Percentiles rank a stretch among this genome's conserved stretches.
These are phyloP conservation scores for Sugiyamaella xylanicola DNA, from an alignment of 1,139 yeast species.

Conservation along the genomic window DNA sequence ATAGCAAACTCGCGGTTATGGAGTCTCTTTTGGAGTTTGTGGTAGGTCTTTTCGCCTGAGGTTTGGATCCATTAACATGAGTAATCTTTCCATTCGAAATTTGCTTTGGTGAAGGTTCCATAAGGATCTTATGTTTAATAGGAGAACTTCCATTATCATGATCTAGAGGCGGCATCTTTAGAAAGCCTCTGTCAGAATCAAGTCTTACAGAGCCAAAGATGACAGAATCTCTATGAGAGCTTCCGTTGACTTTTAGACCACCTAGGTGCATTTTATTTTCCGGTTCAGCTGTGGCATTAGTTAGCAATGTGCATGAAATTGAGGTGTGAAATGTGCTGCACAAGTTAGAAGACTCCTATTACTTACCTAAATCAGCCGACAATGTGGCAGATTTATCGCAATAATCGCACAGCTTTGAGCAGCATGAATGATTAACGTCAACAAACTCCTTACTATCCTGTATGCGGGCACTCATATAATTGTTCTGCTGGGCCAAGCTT, in stretches of 20 bases:
- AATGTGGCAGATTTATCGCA: neutral
- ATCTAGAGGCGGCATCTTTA: too few relatives aligned
- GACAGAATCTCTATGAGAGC: too few relatives aligned
- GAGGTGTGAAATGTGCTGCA: neutral
- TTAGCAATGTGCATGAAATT: slow-evolving; percentile 11
- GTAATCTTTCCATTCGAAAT: too few relatives aligned
- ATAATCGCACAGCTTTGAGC: neutral
- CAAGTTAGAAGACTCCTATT: neutral
- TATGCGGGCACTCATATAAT: slow-evolving; percentile 7
- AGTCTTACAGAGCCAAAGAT: too few relatives aligned
- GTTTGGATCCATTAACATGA: too few relatives aligned
- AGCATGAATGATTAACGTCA: slow-evolving; percentile 3
- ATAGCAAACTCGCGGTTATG: neutral
- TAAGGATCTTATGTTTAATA: too few relatives aligned
- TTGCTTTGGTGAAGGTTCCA: too few relatives aligned
- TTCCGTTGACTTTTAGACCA: neutral
- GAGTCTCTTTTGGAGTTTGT: neutral
- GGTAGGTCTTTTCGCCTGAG: too few relatives aligned
- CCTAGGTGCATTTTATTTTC: neutral
- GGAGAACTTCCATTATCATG: too few relatives aligned
- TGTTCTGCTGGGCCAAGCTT: neutral
- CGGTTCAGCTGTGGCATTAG: slow-evolving; percentile 5
- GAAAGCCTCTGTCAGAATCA: too few relatives aligned
- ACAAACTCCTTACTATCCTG: neutral
- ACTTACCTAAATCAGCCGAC: slow-evolving; percentile 13